Conservation (phyloP, 2,329 filamentous ascomycete genomes). For the Alternaria solani region DNA sequence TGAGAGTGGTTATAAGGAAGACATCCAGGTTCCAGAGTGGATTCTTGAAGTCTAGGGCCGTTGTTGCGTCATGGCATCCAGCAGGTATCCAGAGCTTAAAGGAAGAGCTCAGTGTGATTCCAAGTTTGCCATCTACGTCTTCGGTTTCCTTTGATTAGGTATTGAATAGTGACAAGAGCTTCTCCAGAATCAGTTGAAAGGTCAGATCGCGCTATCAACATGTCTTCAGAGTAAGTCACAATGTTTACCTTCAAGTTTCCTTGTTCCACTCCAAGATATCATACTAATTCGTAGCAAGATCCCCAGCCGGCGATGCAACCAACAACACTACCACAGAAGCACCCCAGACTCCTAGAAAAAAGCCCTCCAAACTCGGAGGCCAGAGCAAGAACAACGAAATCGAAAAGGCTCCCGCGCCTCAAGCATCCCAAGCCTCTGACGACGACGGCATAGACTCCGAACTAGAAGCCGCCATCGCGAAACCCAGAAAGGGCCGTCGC, state of each 20-base stretch:
- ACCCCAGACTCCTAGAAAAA: constrained; percentile 14
- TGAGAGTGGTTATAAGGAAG: neutral
- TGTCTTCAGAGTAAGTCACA: constrained; percentile 28
- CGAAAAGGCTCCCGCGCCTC: constrained; percentile 12
- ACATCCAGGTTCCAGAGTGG: neutral
- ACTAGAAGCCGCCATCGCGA: neutral
- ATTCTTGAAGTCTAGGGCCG: neutral
- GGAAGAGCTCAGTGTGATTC: neutral
- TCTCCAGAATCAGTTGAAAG: constrained; percentile 8
- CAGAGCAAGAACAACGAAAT: constrained; percentile 16
- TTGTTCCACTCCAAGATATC: neutral
- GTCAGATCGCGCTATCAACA: constrained; percentile 20
- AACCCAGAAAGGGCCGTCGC: constrained; percentile 13
- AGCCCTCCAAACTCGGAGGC: constrained; percentile 10
- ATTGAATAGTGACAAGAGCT: constrained; percentile 2
- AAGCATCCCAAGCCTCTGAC: neutral
- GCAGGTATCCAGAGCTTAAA: neutral
- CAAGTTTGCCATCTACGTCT: neutral
- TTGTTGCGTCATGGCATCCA: neutral
- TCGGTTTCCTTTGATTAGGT: neutral
- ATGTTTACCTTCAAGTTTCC: neutral
- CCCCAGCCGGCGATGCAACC: neutral
- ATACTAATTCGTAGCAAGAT: neutral
- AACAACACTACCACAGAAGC: neutral
- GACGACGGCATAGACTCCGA: constrained; percentile 17